Base-by-base conservation (phyloP, 768 basidiomycete species). In the Melanogaster broomeanus region DNA sequence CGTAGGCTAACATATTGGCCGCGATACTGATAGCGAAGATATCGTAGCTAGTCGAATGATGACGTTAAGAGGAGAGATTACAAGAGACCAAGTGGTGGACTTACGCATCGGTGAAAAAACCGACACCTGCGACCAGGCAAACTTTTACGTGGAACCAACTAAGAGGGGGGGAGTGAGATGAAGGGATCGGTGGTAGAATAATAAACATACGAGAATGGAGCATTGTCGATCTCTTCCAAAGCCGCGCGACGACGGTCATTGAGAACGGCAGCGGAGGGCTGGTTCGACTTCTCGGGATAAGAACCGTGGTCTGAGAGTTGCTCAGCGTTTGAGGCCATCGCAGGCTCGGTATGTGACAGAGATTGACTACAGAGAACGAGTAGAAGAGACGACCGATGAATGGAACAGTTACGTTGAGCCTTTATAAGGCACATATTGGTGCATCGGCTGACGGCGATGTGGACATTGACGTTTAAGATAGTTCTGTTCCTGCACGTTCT, bases 11-110 rank as follows among this genome's bases (percentile, higher is more conserved):
- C 90, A 95, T 94, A 0, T 76, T 76, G 0, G 88, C 82, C 0
- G 83, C 91, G 40, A 95, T 89, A 68, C 86, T 91, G 72, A 95
- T 95, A 7, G 90, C 88, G 62, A 94, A 97, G 53, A 95, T 86
- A 55, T 93, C 91, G 61, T 90, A 90, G 25, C 67, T 69, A 7
- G 16, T 6, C 5, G 27, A 4, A 35, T 33, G 24, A 40, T 15
- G 10, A n/a, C n/a, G 48, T 63, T 33, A 52, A 18, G 27, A 22
- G 45, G 13, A 10, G 13, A 0, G 3, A 6, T 6, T 11, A 15
- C 6, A 4, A 11, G 5, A 9, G 34, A 27, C 0, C 18, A 34
- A 16, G 21, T 49, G 21, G n/a, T 40, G 8, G 1, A 69, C 80
- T 60, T 58, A 84, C 81, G 86, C 84, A 72, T 90, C 92, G 43